A percentile compares a stretch with the other conserved stretches of the same genome.
These are phyloP conservation scores for Hyaloscypha hepaticicola DNA, from an alignment of 495 filamentous ascomycete species.

Conservation along the genomic window DNA sequence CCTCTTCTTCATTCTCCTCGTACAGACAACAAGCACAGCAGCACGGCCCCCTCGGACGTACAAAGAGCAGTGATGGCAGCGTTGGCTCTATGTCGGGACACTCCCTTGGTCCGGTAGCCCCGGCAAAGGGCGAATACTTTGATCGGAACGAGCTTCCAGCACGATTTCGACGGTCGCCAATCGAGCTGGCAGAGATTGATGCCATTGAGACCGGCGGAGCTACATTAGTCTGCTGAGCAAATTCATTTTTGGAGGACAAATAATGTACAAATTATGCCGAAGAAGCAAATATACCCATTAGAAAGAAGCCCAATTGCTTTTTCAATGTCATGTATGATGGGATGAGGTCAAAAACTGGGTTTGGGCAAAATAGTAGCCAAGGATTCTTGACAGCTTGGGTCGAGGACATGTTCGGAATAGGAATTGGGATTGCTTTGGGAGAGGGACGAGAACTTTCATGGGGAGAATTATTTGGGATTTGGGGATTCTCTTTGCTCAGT, in stretches of 20 bases:
- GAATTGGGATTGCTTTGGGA: neutral
- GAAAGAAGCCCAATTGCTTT: neutral
- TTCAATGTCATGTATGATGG: neutral
- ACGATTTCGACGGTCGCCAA: constrained; percentile 73
- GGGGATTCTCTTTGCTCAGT: neutral
- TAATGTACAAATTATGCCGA: constrained; percentile 2
- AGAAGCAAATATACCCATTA: constrained; percentile 17
- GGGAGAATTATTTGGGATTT: neutral
- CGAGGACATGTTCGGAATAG: neutral
- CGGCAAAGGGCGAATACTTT: constrained; percentile 74
- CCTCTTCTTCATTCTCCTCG: constrained; percentile 77
- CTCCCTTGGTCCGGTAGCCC: constrained; percentile 66
- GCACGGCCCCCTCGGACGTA: constrained; percentile 76
- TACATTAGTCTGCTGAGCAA: constrained; percentile 50
- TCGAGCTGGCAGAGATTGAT: constrained; percentile 84
- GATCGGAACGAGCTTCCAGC: constrained; percentile 84
- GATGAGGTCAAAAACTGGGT: neutral
- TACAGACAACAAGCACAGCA: constrained; percentile 93
- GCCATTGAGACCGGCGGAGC: constrained; percentile 92
- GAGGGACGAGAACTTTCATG: neutral
- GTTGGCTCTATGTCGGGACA: constrained; percentile 67
- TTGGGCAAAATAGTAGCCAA: neutral
- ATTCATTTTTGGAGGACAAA: neutral
- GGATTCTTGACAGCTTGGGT: neutral
- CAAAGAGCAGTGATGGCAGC: constrained; percentile 49